Evolutionary conservation across 805 yeast genomes (phyloP).

Genomic region (Ogataea trehaloabstinens): DNA sequence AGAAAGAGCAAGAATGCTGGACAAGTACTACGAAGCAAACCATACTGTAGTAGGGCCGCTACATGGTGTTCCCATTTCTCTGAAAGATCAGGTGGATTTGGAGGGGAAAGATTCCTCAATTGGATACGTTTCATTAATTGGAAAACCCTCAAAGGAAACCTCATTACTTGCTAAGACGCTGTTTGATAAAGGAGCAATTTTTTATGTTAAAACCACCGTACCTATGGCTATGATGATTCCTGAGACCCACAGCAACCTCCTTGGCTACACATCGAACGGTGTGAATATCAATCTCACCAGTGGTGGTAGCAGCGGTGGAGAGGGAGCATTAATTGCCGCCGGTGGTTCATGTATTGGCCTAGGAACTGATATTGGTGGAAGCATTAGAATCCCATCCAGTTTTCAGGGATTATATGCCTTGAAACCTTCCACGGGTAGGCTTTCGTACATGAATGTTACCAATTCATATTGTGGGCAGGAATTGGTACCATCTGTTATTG

Average conservation of each 20-base stretch:
- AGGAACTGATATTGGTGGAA: constrained; percentile 57
- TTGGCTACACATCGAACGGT: constrained; percentile 32
- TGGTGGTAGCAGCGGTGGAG: constrained; percentile 39
- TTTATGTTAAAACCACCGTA: constrained; percentile 20
- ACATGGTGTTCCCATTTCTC: constrained; percentile 61
- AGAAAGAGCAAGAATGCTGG: constrained; percentile 46
- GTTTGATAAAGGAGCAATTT: constrained; percentile 51
- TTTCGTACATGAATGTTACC: constrained; percentile 36
- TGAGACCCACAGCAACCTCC: constrained; percentile 33
- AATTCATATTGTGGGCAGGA: constrained; percentile 48
- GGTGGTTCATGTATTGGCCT: constrained; percentile 47
- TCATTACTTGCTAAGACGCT: constrained; percentile 39
- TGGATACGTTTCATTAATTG: constrained; percentile 40
- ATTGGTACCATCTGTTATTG: constrained; percentile 52
- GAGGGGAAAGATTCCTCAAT: constrained; percentile 50
- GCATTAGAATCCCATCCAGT: constrained; percentile 57
- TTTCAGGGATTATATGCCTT: constrained; percentile 54
- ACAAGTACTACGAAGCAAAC: constrained; percentile 42
- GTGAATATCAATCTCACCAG: constrained; percentile 31
- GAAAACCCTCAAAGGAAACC: constrained; percentile 38
- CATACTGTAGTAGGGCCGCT: constrained; percentile 52
- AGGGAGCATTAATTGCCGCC: constrained; percentile 28
- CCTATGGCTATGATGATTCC: constrained; percentile 38
- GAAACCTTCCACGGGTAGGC: constrained; percentile 43
- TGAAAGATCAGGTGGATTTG: constrained; percentile 54